Conservation (phyloP, 2,329 filamentous ascomycete genomes). For the Gaeumannomyces tritici region DNA sequence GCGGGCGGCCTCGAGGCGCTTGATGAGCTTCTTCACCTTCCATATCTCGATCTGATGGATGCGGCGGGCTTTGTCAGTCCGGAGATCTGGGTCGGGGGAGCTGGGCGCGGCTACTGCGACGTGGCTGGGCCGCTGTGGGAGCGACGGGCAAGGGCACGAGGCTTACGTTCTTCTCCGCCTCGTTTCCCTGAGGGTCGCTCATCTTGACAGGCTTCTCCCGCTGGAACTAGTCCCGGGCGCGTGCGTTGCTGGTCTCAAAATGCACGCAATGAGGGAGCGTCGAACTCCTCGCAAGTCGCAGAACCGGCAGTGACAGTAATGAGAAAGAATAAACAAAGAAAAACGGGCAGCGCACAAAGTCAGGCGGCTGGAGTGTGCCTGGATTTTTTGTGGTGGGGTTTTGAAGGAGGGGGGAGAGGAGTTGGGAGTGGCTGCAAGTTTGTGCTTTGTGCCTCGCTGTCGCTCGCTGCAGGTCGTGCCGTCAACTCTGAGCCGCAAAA, state of each 20-base stretch:
- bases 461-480: neutral
- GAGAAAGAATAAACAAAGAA: neutral
- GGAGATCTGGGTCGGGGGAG: neutral
- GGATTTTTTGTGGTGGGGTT: neutral
- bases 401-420: neutral
- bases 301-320: neutral
- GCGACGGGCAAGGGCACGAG: neutral
- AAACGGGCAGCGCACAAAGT: neutral
- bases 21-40: slow-evolving; percentile 99
- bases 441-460: neutral
- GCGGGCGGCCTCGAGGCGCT: slow-evolving; percentile 90
- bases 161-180: slow-evolving; percentile 92
- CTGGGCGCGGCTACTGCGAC: neutral
- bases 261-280: neutral
- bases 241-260: neutral
- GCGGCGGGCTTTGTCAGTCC: slow-evolving; percentile 2
- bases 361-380: neutral
- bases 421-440: neutral
- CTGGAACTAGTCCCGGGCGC: neutral
- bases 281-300: neutral
- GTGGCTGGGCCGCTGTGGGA: neutral
- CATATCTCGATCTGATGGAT: slow-evolving; percentile 59
- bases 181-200: slow-evolving; percentile 78
- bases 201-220: slow-evolving; percentile 40
- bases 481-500: neutral